Conservation (phyloP, 805 yeast species). For the Yarrowia sp. region DNA sequence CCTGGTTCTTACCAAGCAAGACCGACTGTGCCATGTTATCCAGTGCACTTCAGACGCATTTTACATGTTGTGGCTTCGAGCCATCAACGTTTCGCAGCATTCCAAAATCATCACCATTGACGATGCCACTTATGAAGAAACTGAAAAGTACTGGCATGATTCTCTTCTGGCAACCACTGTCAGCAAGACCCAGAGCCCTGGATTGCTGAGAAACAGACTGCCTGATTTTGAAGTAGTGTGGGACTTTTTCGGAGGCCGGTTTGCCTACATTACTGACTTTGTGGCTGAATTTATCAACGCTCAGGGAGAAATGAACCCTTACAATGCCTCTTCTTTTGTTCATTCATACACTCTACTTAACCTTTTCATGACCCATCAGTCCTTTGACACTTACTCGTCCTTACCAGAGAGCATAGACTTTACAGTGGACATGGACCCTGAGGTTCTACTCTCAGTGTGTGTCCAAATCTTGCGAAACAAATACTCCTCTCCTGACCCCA, state of each 20-base stretch:
- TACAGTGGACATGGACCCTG: conserved; percentile 16
- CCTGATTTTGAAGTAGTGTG: conserved; percentile 30
- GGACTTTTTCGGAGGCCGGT: conserved; percentile 32
- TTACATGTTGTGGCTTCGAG: conserved; percentile 28
- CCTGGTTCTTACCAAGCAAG: conserved; percentile 32
- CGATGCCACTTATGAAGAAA: conserved; percentile 29
- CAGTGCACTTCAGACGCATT: conserved; percentile 33
- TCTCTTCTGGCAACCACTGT: conserved; percentile 29
- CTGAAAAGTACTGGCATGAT: conserved; percentile 28
- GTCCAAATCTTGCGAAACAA: conserved; percentile 6
- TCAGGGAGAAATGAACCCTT: conserved; percentile 29
- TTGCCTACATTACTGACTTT: conserved; percentile 30
- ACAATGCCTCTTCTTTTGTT: conserved; percentile 20
- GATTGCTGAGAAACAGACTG: conserved; percentile 28
- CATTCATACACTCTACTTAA: conserved; percentile 24
- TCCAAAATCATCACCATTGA: conserved; percentile 30
- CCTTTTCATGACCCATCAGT: conserved; percentile 23
- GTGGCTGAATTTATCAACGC: conserved; percentile 31
- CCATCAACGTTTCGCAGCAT: conserved; percentile 28
- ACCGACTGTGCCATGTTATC: conserved; percentile 31
- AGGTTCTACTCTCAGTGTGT: conserved; percentile 11
- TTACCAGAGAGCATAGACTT: conserved; percentile 24
- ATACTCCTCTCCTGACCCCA: background rate
- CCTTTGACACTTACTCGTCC: conserved; percentile 23
- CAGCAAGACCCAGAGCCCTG: conserved; percentile 29